Evolutionary conservation across 1,284 basidiomycete species (phyloP).

Genomic region (Ustilago curta): DNA sequence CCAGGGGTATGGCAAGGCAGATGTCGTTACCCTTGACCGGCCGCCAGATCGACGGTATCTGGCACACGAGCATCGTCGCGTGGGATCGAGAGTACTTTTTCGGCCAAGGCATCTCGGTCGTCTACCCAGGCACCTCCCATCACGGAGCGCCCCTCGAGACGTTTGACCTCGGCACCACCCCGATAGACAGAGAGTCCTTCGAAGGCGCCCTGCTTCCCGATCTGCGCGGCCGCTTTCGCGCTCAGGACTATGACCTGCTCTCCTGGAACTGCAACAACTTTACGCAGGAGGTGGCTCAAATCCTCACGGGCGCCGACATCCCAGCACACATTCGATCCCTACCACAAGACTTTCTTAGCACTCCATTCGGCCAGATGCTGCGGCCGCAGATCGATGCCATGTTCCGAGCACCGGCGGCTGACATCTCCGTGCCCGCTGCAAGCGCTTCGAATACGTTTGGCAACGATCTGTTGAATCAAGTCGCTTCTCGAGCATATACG

Average conservation of each 20-base stretch:
- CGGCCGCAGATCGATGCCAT: constrained; percentile 82
- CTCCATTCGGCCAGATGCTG: constrained; percentile 86
- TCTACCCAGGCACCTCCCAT: constrained; percentile 70
- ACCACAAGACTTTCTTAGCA: constrained; percentile 87
- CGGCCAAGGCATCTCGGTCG: constrained; percentile 82
- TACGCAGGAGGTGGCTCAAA: constrained; percentile 76
- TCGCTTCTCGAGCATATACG: constrained; percentile 74
- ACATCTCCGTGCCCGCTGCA: constrained; percentile 10
- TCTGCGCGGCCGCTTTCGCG: constrained; percentile 82
- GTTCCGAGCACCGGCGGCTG: constrained; percentile 35
- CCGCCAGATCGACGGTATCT: constrained; percentile 69
- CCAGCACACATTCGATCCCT: constrained; percentile 61
- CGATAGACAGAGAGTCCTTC: constrained; percentile 84
- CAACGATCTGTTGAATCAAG: constrained; percentile 55
- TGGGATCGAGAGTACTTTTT: constrained; percentile 88
- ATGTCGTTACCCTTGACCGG: constrained; percentile 83
- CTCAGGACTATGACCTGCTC: constrained; percentile 82
- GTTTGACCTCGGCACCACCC: constrained; percentile 83
- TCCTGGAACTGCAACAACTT: constrained; percentile 74
- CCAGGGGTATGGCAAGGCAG: constrained; percentile 81
- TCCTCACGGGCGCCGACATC: constrained; percentile 64
- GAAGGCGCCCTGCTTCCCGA: constrained; percentile 79
- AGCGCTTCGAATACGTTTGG: constrained; percentile 1
- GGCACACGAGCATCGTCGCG: constrained; percentile 87
- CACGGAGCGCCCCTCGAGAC: constrained; percentile 82